phyloP scores from a whole-genome alignment of 192 early-diverging fungal species.

The Powellomyces hirtus region DNA sequence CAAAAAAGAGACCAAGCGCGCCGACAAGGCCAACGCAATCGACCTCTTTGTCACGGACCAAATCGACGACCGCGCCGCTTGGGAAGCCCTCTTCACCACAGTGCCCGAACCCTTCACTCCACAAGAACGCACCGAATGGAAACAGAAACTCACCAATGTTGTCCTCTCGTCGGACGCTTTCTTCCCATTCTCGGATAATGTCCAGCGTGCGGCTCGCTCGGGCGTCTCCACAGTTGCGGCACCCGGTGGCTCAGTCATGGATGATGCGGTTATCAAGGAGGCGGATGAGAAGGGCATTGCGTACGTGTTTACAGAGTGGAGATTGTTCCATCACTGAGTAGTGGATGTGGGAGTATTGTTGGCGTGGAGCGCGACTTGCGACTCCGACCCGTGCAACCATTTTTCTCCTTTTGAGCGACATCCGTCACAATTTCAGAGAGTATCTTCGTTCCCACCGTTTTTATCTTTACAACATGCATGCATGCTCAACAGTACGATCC shows the following conservation, averaged over 20 bases:
- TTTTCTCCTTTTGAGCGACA: no score
- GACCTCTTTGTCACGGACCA: constrained; percentile 91
- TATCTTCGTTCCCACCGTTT: no score
- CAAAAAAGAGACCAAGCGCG: constrained; percentile 83
- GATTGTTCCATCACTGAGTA: constrained; percentile 92
- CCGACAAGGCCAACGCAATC: constrained; percentile 96
- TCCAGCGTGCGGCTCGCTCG: constrained; percentile 77
- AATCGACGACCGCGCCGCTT: constrained; percentile 76
- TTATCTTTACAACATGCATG: no score
- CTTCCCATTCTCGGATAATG: constrained; percentile 98
- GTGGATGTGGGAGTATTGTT: no score
- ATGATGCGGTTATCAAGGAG: constrained; percentile 75
- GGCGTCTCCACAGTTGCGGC: constrained; percentile 90
- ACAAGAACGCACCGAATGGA: constrained; percentile 76
- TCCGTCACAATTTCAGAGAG: no score
- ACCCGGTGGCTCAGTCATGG: constrained; percentile 88
- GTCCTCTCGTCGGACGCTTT: constrained; percentile 96
- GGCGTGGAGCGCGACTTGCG: no score
- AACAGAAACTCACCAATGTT: constrained; percentile 66
- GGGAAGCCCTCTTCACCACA: constrained; percentile 76
- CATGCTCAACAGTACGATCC: no score
- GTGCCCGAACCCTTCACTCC: constrained; percentile 78
- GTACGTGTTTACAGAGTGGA: constrained; percentile 79
- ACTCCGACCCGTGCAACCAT: no score
- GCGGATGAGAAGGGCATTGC: constrained; percentile 83